Evolutionary conservation across 805 yeast species (phyloP).

Genomic region (Saccharomycopsis oosterbeekiorum): DNA sequence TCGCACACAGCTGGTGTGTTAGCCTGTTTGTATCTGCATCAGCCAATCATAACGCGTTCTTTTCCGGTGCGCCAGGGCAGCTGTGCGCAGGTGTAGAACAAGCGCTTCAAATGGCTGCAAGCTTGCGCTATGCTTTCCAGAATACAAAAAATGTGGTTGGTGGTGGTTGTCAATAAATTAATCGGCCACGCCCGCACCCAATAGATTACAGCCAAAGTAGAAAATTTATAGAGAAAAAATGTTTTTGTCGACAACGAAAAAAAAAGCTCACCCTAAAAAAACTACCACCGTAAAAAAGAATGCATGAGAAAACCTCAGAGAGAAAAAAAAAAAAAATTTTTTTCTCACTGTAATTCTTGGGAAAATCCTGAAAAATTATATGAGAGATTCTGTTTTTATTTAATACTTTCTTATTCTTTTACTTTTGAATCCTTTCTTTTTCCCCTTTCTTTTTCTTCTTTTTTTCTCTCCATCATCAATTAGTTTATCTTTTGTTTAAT

Average conservation of each 20-base stretch:
- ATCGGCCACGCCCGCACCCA: conserved; percentile 2
- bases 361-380: conserved; percentile 1
- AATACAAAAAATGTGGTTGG: neutral
- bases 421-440: neutral
- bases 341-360: neutral
- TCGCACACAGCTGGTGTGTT: too few species aligned
- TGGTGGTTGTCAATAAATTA: neutral
- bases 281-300: neutral
- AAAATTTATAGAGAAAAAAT: neutral
- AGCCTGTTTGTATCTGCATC: neutral
- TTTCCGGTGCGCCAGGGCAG: neutral
- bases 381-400: neutral
- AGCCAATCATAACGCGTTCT: neutral
- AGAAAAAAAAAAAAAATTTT: neutral
- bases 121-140: neutral
- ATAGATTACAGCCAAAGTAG: neutral
- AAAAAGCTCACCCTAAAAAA: neutral
- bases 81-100: neutral
- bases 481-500: conserved; percentile 1
- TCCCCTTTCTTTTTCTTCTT: neutral
- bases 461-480: neutral
- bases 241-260: neutral
- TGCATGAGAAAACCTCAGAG: neutral
- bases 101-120: neutral
- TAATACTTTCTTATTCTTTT: neutral